A percentile compares a stretch with the other conserved stretches of the same genome.
Evolutionary conservation across 129 eudicot species (phyloP).

Genomic region (Centaurea solstitialis): DNA sequence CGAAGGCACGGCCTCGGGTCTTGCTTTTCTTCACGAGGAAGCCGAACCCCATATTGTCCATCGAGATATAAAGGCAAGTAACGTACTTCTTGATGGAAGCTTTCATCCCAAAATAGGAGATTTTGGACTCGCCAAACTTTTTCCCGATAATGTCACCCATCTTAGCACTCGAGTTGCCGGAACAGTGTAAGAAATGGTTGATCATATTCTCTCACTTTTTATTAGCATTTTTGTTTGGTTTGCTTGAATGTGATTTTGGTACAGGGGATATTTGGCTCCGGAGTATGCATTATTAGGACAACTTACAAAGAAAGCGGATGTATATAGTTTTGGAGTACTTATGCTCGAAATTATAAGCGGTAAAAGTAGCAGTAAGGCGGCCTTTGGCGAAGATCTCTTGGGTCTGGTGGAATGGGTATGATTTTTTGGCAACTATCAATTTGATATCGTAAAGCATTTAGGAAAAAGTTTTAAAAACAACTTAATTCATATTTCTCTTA

Average conservation of each 20-base stretch:
- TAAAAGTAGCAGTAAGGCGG: constrained; percentile 57
- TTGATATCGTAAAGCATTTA: not conserved
- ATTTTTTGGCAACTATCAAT: not conserved
- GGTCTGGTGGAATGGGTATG: constrained; percentile 83
- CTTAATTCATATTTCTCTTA: too few species aligned
- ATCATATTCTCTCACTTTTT: not conserved
- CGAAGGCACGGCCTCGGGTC: constrained; percentile 75
- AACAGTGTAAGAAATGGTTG: constrained; percentile 56
- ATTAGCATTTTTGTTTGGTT: not conserved
- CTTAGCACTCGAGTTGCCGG: constrained; percentile 77
- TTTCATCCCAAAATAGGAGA: constrained; percentile 80
- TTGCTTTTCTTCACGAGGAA: constrained; percentile 82
- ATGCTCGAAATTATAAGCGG: constrained; percentile 80
- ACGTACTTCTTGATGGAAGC: constrained; percentile 73
- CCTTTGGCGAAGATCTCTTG: constrained; percentile 60
- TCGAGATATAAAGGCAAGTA: constrained; percentile 85
- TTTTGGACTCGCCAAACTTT: constrained; percentile 79
- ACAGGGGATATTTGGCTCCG: constrained; percentile 88
- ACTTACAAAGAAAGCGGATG: constrained; percentile 82
- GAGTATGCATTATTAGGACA: constrained; percentile 73
- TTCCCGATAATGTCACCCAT: constrained; percentile 80
- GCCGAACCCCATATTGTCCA: constrained; percentile 69
- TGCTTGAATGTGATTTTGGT: not conserved
- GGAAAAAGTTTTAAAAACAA: too few species aligned
- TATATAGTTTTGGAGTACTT: constrained; percentile 85